Evolutionary conservation across 352 stramenopile species (phyloP).

Genomic region (Pseudoperonospora humuli): DNA sequence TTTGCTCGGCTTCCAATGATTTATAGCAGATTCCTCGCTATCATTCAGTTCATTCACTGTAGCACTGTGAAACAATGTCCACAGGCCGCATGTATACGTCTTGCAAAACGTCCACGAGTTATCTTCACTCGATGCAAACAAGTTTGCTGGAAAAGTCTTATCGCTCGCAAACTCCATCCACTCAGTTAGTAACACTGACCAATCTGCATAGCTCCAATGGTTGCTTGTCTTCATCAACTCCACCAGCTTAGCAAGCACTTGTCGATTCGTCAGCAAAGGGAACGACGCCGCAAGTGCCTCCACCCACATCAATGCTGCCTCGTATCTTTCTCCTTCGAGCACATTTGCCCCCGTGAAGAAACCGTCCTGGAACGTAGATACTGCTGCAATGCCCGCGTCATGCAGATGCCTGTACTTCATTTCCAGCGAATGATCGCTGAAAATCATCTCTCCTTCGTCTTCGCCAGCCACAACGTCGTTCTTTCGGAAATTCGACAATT

Average conservation of each 20-base stretch:
- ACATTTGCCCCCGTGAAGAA: slow-evolving; percentile 61
- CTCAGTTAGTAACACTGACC: slow-evolving; percentile 47
- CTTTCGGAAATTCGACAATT: slow-evolving; percentile 41
- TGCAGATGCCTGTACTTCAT: slow-evolving; percentile 64
- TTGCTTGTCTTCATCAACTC: slow-evolving; percentile 30
- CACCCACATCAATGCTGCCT: slow-evolving; percentile 57
- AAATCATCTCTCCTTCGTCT: slow-evolving; percentile 12
- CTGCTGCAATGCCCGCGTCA: slow-evolving; percentile 53
- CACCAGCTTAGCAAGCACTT: slow-evolving; percentile 34
- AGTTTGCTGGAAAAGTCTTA: slow-evolving; percentile 50
- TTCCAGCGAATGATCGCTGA: slow-evolving; percentile 38
- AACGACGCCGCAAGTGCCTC: slow-evolving; percentile 50
- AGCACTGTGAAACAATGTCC: slow-evolving; percentile 78
- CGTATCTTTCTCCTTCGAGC: slow-evolving; percentile 57
- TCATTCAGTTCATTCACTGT: slow-evolving; percentile 29
- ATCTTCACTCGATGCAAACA: slow-evolving; percentile 52
- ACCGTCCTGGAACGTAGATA: slow-evolving; percentile 64
- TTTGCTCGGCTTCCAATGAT: slow-evolving; percentile 45
- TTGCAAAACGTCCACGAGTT: slow-evolving; percentile 44
- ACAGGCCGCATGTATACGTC: slow-evolving; percentile 77
- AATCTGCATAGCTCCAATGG: slow-evolving; percentile 48
- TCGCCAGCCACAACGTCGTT: slow-evolving; percentile 20
- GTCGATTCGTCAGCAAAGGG: slow-evolving; percentile 57
- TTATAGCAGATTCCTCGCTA: slow-evolving; percentile 13
- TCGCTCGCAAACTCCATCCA: slow-evolving; percentile 43